Evolutionary conservation across 768 basidiomycete genomes (phyloP).

Genomic region (Daedaleopsis sinensis): DNA sequence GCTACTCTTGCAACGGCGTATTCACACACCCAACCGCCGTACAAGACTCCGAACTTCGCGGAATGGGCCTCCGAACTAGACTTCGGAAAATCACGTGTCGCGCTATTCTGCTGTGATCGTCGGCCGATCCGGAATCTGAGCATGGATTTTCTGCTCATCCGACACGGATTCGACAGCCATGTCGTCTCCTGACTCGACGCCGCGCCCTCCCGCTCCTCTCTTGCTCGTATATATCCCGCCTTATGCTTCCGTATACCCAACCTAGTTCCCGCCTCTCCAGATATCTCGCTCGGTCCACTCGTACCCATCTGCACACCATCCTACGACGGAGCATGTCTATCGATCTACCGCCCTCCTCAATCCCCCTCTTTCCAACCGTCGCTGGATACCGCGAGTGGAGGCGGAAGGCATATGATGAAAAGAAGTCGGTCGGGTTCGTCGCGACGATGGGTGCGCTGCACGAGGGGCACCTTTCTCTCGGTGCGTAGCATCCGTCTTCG

Average conservation of each 20-base stretch:
- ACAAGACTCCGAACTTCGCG: no score
- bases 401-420: slow-evolving; percentile 53
- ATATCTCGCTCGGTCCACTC: neutral
- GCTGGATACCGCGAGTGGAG: slow-evolving; percentile 76
- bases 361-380: slow-evolving; percentile 61
- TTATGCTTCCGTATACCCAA: neutral
- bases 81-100: neutral
- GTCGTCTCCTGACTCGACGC: neutral
- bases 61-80: neutral
- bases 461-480: slow-evolving; percentile 88
- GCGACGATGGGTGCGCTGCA: slow-evolving; percentile 98
- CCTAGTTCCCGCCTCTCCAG: neutral
- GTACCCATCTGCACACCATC: neutral
- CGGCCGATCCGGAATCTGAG: neutral
- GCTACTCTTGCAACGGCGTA: no score
- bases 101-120: neutral
- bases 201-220: neutral
- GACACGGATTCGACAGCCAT: neutral
- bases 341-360: slow-evolving; percentile 35
- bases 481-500: slow-evolving; percentile 41
- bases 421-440: slow-evolving; percentile 86
- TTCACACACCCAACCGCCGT: no score
- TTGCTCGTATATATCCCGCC: no score
- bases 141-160: neutral
- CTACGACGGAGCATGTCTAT: slow-evolving; percentile 11